These are phyloP conservation scores for Colletotrichum lindemuthianum DNA, from an alignment of 2,329 filamentous ascomycete species.

Conservation along the genomic window DNA sequence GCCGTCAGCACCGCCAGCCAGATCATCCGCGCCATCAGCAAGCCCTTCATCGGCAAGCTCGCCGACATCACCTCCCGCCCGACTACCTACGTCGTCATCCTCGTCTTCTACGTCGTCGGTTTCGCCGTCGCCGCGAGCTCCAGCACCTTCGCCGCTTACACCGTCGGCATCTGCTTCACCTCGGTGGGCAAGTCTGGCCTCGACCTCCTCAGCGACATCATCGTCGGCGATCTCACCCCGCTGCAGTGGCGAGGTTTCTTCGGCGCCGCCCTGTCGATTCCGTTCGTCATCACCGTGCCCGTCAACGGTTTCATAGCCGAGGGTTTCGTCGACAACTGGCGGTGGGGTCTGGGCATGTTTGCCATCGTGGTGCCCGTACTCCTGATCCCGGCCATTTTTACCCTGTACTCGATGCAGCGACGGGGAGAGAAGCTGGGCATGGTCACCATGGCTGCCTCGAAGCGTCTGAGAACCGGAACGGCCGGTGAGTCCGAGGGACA, in stretches of 20 bases:
- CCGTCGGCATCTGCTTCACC: slow-evolving; percentile 49
- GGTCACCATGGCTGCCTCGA: slow-evolving; percentile 47
- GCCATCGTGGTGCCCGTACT: slow-evolving; percentile 68
- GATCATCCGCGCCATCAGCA: slow-evolving; percentile 51
- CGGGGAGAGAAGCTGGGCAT: slow-evolving; percentile 66
- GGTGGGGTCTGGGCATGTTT: slow-evolving; percentile 72
- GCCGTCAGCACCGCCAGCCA: slow-evolving; percentile 46
- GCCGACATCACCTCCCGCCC: slow-evolving; percentile 51
- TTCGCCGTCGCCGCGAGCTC: slow-evolving; percentile 47
- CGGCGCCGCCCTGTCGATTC: slow-evolving; percentile 40
- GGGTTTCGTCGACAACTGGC: slow-evolving; percentile 57
- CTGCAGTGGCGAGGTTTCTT: slow-evolving; percentile 51
- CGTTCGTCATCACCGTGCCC: slow-evolving; percentile 50
- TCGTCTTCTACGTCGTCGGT: slow-evolving; percentile 50
- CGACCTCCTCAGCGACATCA: slow-evolving; percentile 49
- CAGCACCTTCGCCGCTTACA: slow-evolving; percentile 45
- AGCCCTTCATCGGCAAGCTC: slow-evolving; percentile 51
- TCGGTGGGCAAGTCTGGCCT: slow-evolving; percentile 50
- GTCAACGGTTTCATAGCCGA: slow-evolving; percentile 55
- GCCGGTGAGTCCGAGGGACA: slow-evolving; percentile 15
- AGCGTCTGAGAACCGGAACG: slow-evolving; percentile 47
- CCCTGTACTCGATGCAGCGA: slow-evolving; percentile 65
- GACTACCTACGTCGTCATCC: slow-evolving; percentile 51
- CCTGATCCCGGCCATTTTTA: slow-evolving; percentile 64
- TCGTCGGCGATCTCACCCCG: slow-evolving; percentile 49